These are phyloP conservation scores for Psidium friedrichsthalianum DNA, from an alignment of 345 rosid genomes.

Conservation along the genomic window DNA sequence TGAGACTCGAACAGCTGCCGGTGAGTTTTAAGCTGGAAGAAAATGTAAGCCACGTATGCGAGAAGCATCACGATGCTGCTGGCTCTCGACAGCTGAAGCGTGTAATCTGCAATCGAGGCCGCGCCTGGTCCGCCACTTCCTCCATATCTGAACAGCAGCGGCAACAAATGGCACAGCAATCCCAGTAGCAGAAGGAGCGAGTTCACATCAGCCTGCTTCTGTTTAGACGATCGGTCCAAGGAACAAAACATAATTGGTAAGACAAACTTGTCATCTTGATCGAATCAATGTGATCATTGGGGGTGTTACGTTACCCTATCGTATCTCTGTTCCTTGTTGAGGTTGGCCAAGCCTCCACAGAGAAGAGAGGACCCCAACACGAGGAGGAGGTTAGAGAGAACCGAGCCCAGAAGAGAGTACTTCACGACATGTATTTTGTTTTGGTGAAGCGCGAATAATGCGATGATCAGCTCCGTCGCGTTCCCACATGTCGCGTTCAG, in stretches of 20 bases:
- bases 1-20: slow-evolving; percentile 45
- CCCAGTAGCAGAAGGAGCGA: slow-evolving; percentile 60
- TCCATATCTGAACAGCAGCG: slow-evolving; percentile 41
- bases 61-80: slow-evolving; percentile 80
- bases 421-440: slow-evolving; percentile 65
- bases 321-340: slow-evolving; percentile 58
- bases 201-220: slow-evolving; percentile 88
- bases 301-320: slow-evolving; percentile 49
- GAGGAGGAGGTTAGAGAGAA: slow-evolving; percentile 80
- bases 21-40: slow-evolving; percentile 83
- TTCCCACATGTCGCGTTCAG: slow-evolving; percentile 95
- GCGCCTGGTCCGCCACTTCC: slow-evolving; percentile 14
- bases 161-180: slow-evolving; percentile 63
- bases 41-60: slow-evolving; percentile 61
- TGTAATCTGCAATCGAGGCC: slow-evolving; percentile 10
- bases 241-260: not conserved
- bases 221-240: slow-evolving; percentile 6
- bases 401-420: slow-evolving; percentile 78
- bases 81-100: slow-evolving; percentile 60
- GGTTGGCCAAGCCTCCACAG: slow-evolving; percentile 72
- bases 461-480: slow-evolving; percentile 89
- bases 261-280: not conserved
- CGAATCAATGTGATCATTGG: not conserved
- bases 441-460: slow-evolving; percentile 65
- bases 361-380: slow-evolving; percentile 87